These are phyloP conservation scores for apple (Malus domestica) DNA, from an alignment of 306 rosid genomes.

Conservation along the genomic window DNA sequence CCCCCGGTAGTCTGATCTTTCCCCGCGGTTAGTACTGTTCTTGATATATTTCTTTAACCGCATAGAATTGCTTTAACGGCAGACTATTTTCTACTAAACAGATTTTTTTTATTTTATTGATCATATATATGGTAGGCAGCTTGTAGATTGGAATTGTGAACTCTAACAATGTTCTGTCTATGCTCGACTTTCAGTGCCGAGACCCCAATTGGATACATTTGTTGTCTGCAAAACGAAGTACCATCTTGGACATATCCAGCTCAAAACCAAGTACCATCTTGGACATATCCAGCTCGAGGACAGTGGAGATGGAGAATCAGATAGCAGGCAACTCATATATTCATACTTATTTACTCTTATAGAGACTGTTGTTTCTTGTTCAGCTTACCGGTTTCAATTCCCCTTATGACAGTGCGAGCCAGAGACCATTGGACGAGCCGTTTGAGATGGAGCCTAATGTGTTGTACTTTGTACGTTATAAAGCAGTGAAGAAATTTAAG, in stretches of 20 bases:
- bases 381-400: not conserved
- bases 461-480: slow-evolving; percentile 72
- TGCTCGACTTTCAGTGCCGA: slow-evolving; percentile 49
- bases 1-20: not conserved
- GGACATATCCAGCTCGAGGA: slow-evolving; percentile 86
- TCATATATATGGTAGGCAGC: not conserved
- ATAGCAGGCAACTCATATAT: slow-evolving; percentile 49
- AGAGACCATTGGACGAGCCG: slow-evolving; percentile 29
- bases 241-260: slow-evolving; percentile 76
- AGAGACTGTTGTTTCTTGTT: not conserved
- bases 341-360: slow-evolving; percentile 3
- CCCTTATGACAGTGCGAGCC: slow-evolving; percentile 23
- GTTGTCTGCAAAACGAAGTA: slow-evolving; percentile 85
- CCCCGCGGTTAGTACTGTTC: not conserved
- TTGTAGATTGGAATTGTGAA: not conserved
- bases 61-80: not conserved
- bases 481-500: slow-evolving; percentile 64
- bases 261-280: slow-evolving; percentile 63
- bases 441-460: slow-evolving; percentile 56
- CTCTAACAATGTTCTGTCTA: not conserved
- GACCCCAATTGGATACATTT: slow-evolving; percentile 65
- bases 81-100: not conserved
- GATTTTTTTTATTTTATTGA: not conserved
- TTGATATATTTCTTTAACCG: not conserved
- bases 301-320: slow-evolving; percentile 48